Base-by-base conservation (phyloP, 106 monocot genomes). In the Dioscorea dumetorum region DNA sequence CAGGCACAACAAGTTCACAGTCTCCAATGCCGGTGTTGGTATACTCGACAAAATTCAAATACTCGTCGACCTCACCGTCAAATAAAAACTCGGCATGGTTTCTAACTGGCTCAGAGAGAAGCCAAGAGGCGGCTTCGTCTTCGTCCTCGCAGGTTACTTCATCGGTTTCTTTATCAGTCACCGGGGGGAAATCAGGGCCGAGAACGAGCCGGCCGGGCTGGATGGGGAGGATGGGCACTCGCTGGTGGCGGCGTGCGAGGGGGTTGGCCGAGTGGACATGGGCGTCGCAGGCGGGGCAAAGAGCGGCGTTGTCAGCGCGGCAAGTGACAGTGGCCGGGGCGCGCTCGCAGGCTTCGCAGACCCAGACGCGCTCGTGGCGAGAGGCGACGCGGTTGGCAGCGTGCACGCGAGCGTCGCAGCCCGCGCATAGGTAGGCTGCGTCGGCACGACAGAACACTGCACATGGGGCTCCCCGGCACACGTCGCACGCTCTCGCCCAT, bases 311-410 rank as follows among this genome's bases (percentile, higher is more conserved):
- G 60, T 78, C 78, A 12, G 74, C 79, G 64, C 69, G 67, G 74
- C 79, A 79, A 20, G 63, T 64, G 58, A 74, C 1, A 19, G 31
- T 48, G 5, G 79, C 79, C 63, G 79, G 73, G 13, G 73, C 68
- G 1, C 56, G 49, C 68, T 73, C 73, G 67, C 79, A 79, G 4
- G 9, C 79, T 48, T 79, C 74, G 64, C 79, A 79, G 49, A 79
- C 64, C 69, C 69, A 70, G 3, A 79, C 74, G 8, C 74, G 73
- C 57, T 70, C 64, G 53, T 79, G 79, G 21, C 74, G 63, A 6
- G 73, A 74, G 0, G 79, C 68, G 33, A 72, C 50, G 19, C 64
- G 22, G 61, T 78, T 67, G 19, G 79, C 74, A 31, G 62, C 63
- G 64, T 79, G 79, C 33, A 70, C 74, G 15, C 65, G 33, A 9